phyloP scores from a whole-genome alignment of 148 eudicot species.

The Chenopodium formosanum region DNA sequence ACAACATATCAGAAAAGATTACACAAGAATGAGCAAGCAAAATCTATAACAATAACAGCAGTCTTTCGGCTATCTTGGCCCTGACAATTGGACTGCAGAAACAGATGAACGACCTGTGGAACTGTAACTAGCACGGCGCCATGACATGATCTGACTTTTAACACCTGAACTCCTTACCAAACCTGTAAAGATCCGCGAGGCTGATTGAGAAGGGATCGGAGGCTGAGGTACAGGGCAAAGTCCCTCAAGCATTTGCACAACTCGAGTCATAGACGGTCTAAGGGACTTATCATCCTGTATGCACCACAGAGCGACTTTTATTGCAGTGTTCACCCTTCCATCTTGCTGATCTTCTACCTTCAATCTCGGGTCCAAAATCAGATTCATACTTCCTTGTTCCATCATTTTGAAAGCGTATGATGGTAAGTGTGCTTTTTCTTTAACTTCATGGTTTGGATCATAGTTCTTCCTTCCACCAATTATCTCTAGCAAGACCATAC shows the following conservation, averaged over 20 bases:
- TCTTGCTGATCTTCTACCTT: not conserved
- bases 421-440: slow-evolving; percentile 37
- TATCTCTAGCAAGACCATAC: slow-evolving; percentile 31
- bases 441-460: slow-evolving; percentile 19
- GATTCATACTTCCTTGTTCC: slow-evolving; percentile 27
- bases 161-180: not conserved
- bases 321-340: slow-evolving; percentile 13
- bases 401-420: slow-evolving; percentile 37
- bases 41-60: no score
- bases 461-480: slow-evolving; percentile 37
- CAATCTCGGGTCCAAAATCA: slow-evolving; percentile 24
- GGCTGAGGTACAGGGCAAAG: slow-evolving; percentile 27
- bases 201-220: slow-evolving; percentile 8
- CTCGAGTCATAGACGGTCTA: slow-evolving; percentile 39
- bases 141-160: not conserved
- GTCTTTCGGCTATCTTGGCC: slow-evolving; percentile 17
- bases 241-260: slow-evolving; percentile 41
- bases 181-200: not conserved
- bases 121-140: slow-evolving; percentile 8
- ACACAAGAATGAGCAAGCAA: not conserved
- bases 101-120: not conserved
- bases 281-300: slow-evolving; percentile 32
- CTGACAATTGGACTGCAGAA: slow-evolving; percentile 25
- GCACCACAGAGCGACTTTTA: slow-evolving; percentile 36
- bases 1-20: no score